Percentiles rank a stretch among this genome's conserved stretches.
Conservation (phyloP, 768 basidiomycete genomes). For the Lactarius hengduanensis region DNA sequence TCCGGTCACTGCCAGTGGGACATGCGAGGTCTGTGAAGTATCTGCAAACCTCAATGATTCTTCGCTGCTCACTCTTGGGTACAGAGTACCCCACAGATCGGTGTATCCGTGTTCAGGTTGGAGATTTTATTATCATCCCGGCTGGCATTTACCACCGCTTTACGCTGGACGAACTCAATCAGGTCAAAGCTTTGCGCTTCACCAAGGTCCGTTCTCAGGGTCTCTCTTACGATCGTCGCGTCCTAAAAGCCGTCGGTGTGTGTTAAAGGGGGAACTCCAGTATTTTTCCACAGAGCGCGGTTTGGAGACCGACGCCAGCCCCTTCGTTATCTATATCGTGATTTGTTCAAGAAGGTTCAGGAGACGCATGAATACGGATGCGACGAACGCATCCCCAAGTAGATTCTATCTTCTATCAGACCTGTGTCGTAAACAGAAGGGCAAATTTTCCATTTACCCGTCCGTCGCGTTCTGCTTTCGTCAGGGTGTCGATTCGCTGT, state of each 20-base stretch:
- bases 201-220: slow-evolving; percentile 61
- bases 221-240: background rate
- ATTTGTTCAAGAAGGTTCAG: slow-evolving; percentile 29
- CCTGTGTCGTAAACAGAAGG: too few relatives aligned
- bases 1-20: too few relatives aligned
- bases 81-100: too few relatives aligned
- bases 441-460: too few relatives aligned
- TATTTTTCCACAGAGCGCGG: slow-evolving; percentile 78
- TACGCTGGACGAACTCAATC: slow-evolving; percentile 78
- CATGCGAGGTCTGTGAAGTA: too few relatives aligned
- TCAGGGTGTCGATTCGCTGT: too few relatives aligned
- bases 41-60: too few relatives aligned
- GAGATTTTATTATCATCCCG: slow-evolving; percentile 80
- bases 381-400: too few relatives aligned
- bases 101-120: slow-evolving; percentile 66
- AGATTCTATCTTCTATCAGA: too few relatives aligned
- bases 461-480: too few relatives aligned
- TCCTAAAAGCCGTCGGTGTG: background rate
- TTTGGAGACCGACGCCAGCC: slow-evolving; percentile 59
- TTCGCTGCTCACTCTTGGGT: too few relatives aligned
- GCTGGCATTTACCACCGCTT: slow-evolving; percentile 95
- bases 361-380: too few relatives aligned
- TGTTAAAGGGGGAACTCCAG: slow-evolving; percentile 53
- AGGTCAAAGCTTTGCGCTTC: slow-evolving; percentile 73
- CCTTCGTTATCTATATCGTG: slow-evolving; percentile 60